These are phyloP conservation scores for Cephalotrichum gorgonifer DNA, from an alignment of 2,329 filamentous ascomycete genomes.

Conservation along the genomic window DNA sequence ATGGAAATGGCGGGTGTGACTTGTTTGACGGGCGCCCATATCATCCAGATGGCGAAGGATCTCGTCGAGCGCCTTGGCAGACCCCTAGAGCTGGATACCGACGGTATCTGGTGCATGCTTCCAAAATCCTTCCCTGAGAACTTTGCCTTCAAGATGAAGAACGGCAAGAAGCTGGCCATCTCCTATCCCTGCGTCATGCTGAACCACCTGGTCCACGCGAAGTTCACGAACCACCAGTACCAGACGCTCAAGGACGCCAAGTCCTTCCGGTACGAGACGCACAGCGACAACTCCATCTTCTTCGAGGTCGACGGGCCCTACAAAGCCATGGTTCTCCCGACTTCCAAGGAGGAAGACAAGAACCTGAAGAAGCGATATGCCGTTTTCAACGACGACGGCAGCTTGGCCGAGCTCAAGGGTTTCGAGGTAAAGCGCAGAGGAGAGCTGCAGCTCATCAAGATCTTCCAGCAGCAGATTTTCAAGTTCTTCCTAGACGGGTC, in stretches of 20 bases:
- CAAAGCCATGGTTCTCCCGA: slow-evolving; percentile 92
- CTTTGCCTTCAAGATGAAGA: slow-evolving; percentile 86
- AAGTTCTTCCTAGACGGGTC: slow-evolving; percentile 94
- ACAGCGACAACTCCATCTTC: slow-evolving; percentile 98
- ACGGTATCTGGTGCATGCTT: slow-evolving; percentile 99
- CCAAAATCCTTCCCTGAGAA: slow-evolving; percentile 95
- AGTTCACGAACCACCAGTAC: slow-evolving; percentile 96
- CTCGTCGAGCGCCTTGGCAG: slow-evolving; percentile 88
- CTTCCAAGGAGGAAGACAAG: slow-evolving; percentile 98
- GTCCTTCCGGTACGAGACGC: slow-evolving; percentile 85
- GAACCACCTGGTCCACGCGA: slow-evolving; percentile 89
- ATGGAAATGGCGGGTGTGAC: slow-evolving; percentile 99
- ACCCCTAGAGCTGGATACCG: slow-evolving; percentile 89
- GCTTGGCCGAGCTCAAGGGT: slow-evolving; percentile 87
- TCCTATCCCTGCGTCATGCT: slow-evolving; percentile 99
- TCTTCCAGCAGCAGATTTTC: slow-evolving; percentile 98
- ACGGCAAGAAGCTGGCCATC: slow-evolving; percentile 91
- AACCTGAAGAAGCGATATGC: slow-evolving; percentile 99
- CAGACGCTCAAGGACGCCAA: slow-evolving; percentile 73
- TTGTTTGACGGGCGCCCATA: slow-evolving; percentile 88
- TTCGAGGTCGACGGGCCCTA: slow-evolving; percentile 98
- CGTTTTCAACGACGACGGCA: slow-evolving; percentile 97
- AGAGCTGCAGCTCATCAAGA: slow-evolving; percentile 98
- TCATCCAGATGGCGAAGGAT: slow-evolving; percentile 92
- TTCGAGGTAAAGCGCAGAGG: slow-evolving; percentile 97